Conservation (phyloP, 148 eudicot genomes). For the Dysphania ambrosioides region DNA sequence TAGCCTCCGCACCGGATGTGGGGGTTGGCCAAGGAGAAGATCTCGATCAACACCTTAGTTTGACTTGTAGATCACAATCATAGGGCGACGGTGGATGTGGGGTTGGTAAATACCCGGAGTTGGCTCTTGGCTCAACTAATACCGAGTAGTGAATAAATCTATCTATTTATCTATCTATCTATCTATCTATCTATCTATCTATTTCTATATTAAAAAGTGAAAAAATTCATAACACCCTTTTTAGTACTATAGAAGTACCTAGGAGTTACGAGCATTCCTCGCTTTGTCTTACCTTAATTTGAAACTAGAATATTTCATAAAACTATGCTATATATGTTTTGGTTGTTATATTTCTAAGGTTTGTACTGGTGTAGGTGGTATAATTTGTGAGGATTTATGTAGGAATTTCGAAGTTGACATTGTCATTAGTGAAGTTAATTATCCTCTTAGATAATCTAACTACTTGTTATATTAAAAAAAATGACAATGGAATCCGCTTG, state of each 20-base stretch:
- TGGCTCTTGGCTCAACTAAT: neutral
- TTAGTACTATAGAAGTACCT: too few relatives aligned
- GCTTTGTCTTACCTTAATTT: too few relatives aligned
- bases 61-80: neutral
- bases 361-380: neutral
- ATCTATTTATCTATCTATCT: too few relatives aligned
- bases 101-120: neutral
- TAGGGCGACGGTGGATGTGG: neutral
- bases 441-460: neutral
- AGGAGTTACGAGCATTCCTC: too few relatives aligned
- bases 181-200: too few relatives aligned
- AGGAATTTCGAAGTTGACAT: conserved; percentile 2
- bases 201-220: too few relatives aligned
- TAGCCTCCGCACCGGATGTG: neutral
- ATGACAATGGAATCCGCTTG: neutral
- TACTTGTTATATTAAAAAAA: neutral
- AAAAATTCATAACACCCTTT: too few relatives aligned
- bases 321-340: neutral
- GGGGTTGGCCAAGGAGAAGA: conserved; percentile 14
- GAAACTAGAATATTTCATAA: too few relatives aligned
- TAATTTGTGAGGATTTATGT: neutral
- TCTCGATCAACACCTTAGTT: neutral
- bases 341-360: neutral
- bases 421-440: neutral
- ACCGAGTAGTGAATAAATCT: too few relatives aligned